These are phyloP conservation scores for Strigomonas culicis DNA, from an alignment of 208 protist genomes.

Conservation along the genomic window DNA sequence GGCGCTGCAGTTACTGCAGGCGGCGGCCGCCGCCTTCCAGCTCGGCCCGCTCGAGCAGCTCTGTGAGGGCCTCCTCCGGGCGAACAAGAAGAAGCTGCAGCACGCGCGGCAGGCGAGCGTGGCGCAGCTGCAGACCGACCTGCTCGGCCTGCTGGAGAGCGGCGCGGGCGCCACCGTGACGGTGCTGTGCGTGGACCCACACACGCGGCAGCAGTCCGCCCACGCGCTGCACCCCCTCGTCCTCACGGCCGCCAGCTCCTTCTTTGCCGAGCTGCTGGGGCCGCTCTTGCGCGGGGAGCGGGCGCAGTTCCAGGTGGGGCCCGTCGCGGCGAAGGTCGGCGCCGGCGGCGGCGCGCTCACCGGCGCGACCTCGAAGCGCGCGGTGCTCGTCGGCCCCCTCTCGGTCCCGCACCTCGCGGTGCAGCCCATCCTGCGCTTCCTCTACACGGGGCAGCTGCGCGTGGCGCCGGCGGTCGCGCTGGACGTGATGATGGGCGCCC, in stretches of 20 bases:
- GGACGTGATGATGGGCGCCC: conserved; percentile 62
- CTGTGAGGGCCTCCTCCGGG: conserved; percentile 40
- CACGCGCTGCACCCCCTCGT: conserved; percentile 65
- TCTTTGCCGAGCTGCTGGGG: conserved; percentile 74
- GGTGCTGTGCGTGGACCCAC: conserved; percentile 74
- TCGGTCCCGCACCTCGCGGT: conserved; percentile 58
- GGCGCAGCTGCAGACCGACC: conserved; percentile 42
- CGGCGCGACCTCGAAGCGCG: conserved; percentile 35
- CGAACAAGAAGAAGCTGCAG: conserved; percentile 31
- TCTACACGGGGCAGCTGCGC: conserved; percentile 65
- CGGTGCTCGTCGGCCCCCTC: conserved; percentile 72
- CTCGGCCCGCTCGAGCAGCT: conserved; percentile 39
- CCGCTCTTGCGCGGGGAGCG: conserved; percentile 54
- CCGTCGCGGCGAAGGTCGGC: conserved; percentile 54
- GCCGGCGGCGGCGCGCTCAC: conserved; percentile 18
- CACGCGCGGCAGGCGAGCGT: conserved; percentile 34
- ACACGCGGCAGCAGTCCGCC: conserved; percentile 58
- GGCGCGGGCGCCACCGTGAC: conserved; percentile 46
- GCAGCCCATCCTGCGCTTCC: conserved; percentile 53
- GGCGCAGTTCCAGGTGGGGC: conserved; percentile 38
- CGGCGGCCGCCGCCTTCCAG: conserved; percentile 41
- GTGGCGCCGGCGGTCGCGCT: conserved; percentile 48
- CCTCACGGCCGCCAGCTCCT: conserved; percentile 44
- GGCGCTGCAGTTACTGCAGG: conserved; percentile 30
- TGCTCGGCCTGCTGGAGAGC: conserved; percentile 37